Evolutionary conservation across 2,329 filamentous ascomycete species (phyloP), one percentile per base, ranked within the genome.

Genomic region (Arthroderma uncinatum): DNA sequence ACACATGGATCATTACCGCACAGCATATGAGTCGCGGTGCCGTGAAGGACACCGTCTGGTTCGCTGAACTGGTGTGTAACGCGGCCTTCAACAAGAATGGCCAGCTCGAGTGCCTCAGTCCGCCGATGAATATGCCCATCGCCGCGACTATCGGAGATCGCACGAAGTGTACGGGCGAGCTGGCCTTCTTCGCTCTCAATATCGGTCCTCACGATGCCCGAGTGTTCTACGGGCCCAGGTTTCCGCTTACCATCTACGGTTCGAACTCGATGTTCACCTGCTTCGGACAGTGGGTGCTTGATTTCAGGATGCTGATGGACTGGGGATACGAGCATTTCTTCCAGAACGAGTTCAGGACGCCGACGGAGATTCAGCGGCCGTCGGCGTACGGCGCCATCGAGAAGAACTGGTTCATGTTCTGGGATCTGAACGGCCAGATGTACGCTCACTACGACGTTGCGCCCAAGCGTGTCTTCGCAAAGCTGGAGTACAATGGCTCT

Each of bases 381-480:
- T 58, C 62, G 1, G 74, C 77, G 0, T 77, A 70, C 62, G 63
- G 65, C 2, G 36, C 62, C 0, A 62, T 83, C 25, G 81, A 84
- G 68, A 83, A 83, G 74, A 84, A 84, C 63, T 84, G 75, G 72
- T 84, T 83, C 61, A 59, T 80, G 1, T 84, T 83, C 68, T 84
- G 81, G 81, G 80, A 82, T 60, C 58, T 59, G 0, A 58, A 69
- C 0, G 74, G 73, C 4, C 64, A 72, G 19, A 67, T 74, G 53
- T 81, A 81, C 63, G 71, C 73, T 0, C 80, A 83, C 64, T 76
- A 82, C 64, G 79, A 82, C 60, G 64, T 82, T 1, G 62, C 64
- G 0, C 80, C 80, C 0, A 68, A 68, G 16, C 76, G 81, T 0
- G 70, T 69, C 0, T 83, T 82, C 62, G 74, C 79, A 0, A 67